Percentiles rank a stretch among this genome's conserved stretches.
Evolutionary conservation across 352 stramenopile genomes (phyloP).

Genomic region (Pythium dissimile): DNA sequence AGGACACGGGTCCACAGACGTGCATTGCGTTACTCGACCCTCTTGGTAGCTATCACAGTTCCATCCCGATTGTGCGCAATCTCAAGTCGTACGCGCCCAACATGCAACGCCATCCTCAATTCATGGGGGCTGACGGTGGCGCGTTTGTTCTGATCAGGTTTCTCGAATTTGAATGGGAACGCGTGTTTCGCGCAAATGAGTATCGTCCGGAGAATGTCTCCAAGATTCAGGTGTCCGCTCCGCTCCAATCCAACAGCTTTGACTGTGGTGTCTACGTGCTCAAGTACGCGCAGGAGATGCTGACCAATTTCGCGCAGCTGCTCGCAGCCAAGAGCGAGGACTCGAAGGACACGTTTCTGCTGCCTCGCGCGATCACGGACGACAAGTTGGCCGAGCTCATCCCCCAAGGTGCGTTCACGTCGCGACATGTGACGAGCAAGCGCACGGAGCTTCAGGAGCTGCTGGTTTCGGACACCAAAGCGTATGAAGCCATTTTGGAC

Average conservation of each 20-base stretch:
- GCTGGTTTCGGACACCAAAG: slow-evolving; percentile 13
- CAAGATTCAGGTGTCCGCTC: slow-evolving; percentile 8
- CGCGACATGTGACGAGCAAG: slow-evolving; percentile 14
- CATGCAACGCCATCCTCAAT: neutral
- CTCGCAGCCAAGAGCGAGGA: neutral
- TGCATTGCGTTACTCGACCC: slow-evolving; percentile 71
- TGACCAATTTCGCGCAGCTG: slow-evolving; percentile 15
- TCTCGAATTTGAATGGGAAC: slow-evolving; percentile 33
- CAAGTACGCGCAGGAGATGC: slow-evolving; percentile 24
- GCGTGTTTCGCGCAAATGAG: slow-evolving; percentile 64
- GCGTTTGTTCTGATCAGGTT: no score
- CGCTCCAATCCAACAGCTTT: slow-evolving; percentile 15
- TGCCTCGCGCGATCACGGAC: slow-evolving; percentile 11
- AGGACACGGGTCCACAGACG: slow-evolving; percentile 14
- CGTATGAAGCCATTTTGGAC: slow-evolving; percentile 23
- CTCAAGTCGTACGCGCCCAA: slow-evolving; percentile 43
- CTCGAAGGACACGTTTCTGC: neutral
- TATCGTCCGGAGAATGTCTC: slow-evolving; percentile 26
- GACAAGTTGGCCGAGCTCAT: slow-evolving; percentile 9
- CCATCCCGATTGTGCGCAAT: slow-evolving; percentile 47
- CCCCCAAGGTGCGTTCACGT: slow-evolving; percentile 8
- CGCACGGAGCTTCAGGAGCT: slow-evolving; percentile 15
- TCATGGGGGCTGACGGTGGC: no score
- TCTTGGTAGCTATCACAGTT: slow-evolving; percentile 68
- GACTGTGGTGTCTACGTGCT: slow-evolving; percentile 24